Base-by-base conservation (phyloP, 306 rosid genomes). In the Cucumis cinereus region DNA sequence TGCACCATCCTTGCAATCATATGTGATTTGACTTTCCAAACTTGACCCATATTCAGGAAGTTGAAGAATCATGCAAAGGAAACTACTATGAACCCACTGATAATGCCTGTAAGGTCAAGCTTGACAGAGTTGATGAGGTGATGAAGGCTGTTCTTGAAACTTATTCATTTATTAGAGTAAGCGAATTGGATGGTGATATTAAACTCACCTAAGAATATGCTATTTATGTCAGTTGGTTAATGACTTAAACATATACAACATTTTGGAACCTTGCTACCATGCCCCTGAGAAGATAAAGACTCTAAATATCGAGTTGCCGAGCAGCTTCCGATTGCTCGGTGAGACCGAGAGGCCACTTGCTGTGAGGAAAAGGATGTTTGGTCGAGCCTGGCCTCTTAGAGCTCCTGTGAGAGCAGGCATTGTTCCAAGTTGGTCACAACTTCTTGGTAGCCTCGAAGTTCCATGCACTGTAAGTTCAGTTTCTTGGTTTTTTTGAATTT, bases 371-470 rank as follows among this genome's bases (percentile, higher is more conserved):
- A 89, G 98, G 80, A 91, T 94, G 87, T 94, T 91, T 22, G 98
- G 98, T 60, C 98, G 96, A 16, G 95, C 98, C 58, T 94, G 98
- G 98, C 98, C 98, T 28, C 82, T 87, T 64, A 81, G 95, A 83
- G 98, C 98, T 79, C 91, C 92, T 74, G 98, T 93, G 13, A 90
- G 92, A 84, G 88, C 80, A 53, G 98, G 98, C 63, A 68, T 79
- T 73, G 96, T 93, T 69, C 98, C 92, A 63, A 88, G 92, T 53
- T 93, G 98, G 98, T 92, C 98, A 0, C 85, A 93, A 57, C 85
- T 93, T 50, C 74, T 75, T 74, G 73, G 77, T 36, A 56, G 78
- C 69, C 8, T 36, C 38, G 5, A 1, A 50, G 89, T 92, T 83
- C 97, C 97, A 1, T 94, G 98, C 89, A 84, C 87, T 53, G 97